Evolutionary conservation across 306 rosid genomes (phyloP).

Genomic region (Castanea sativa): DNA sequence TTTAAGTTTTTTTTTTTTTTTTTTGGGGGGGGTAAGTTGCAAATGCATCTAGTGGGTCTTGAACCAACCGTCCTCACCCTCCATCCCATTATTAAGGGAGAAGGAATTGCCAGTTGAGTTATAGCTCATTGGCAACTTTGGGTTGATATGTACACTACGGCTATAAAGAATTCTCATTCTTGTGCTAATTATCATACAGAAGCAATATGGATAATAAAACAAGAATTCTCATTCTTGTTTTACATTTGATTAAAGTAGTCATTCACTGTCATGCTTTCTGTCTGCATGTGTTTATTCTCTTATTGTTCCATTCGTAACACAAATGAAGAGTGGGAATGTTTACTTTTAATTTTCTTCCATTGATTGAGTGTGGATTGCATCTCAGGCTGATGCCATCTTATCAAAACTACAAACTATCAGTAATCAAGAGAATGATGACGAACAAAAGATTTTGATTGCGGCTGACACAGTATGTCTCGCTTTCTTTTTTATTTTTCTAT

Average conservation of each 20-base stretch:
- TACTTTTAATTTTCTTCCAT: slow-evolving; percentile 22
- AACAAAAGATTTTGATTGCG: slow-evolving; percentile 72
- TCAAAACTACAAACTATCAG: slow-evolving; percentile 53
- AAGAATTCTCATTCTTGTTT: background rate
- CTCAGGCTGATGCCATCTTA: slow-evolving; percentile 88
- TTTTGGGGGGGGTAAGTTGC: too few species aligned
- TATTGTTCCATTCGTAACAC: background rate
- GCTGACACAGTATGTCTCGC: slow-evolving; percentile 81
- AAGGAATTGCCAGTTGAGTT: too few species aligned
- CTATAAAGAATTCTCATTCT: background rate
- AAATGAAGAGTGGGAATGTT: background rate
- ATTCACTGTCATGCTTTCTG: slow-evolving; percentile 16
- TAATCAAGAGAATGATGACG: slow-evolving; percentile 50
- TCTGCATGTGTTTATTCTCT: background rate
- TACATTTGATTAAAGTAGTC: background rate
- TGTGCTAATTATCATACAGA: background rate
- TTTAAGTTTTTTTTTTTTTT: background rate
- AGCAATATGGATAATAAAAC: background rate
- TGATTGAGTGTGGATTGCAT: slow-evolving; percentile 36
- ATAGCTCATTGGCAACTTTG: too few species aligned
- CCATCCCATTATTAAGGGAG: too few species aligned
- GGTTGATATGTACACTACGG: background rate
- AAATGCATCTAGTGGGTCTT: too few species aligned
- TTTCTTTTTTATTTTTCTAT: slow-evolving; percentile 10
- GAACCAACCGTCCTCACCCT: too few species aligned